Conservation (phyloP, 768 basidiomycete genomes). For the Boletus coccyginus region DNA sequence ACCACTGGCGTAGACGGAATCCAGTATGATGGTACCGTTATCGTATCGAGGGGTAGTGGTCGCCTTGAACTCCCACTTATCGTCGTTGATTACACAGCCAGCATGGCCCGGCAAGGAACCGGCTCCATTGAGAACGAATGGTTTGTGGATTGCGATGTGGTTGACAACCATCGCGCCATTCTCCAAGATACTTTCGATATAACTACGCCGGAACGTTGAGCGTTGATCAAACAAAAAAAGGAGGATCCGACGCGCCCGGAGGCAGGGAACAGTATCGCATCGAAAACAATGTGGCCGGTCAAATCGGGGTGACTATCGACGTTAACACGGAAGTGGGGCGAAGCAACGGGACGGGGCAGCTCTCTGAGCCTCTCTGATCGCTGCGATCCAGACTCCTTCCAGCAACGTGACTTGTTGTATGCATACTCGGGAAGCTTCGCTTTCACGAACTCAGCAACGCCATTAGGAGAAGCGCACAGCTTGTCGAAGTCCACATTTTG, state of each 20-base stretch:
- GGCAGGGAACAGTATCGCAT: conserved; percentile 46
- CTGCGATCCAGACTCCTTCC: conserved; percentile 25
- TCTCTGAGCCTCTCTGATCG: conserved; percentile 26
- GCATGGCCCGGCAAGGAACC: conserved; percentile 19
- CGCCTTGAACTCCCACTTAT: conserved; percentile 30
- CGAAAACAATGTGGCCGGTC: conserved; percentile 43
- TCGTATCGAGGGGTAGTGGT: conserved; percentile 23
- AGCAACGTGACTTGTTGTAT: conserved; percentile 28
- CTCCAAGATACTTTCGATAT: conserved; percentile 31
- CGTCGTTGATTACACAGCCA: conserved; percentile 26
- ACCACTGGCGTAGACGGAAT: conserved; percentile 31
- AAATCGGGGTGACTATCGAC: conserved; percentile 34
- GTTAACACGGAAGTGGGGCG: conserved; percentile 34
- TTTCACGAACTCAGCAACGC: conserved; percentile 19
- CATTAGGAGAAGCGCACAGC: conserved; percentile 23
- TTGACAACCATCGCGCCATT: conserved; percentile 31
- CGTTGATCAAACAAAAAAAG: neutral
- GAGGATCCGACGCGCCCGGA: conserved; percentile 36
- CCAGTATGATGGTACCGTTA: conserved; percentile 24
- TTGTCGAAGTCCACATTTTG: conserved; percentile 29
- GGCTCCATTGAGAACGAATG: conserved; percentile 23
- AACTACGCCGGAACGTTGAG: conserved; percentile 12
- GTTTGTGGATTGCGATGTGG: conserved; percentile 30
- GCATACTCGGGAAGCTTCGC: conserved; percentile 30
- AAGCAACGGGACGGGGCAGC: conserved; percentile 36